A percentile compares a stretch with the other conserved stretches of the same genome.
Conservation (phyloP, 768 basidiomycete genomes). For the Sarcodon aspratus region DNA sequence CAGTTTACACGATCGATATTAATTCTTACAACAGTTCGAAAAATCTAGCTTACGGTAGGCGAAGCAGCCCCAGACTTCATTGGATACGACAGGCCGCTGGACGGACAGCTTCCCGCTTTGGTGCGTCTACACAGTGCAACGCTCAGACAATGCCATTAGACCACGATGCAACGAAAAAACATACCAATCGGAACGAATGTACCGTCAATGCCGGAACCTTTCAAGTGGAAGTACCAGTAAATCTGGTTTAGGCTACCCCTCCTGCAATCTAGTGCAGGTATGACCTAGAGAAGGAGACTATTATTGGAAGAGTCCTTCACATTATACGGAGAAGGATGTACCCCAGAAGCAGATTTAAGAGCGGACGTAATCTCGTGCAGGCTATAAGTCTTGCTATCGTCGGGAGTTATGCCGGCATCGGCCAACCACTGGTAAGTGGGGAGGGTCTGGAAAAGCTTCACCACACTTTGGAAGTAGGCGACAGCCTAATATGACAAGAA, state of each 20-base stretch:
- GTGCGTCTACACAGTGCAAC: constrained; percentile 29
- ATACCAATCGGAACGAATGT: constrained; percentile 46
- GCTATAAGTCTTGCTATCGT: constrained; percentile 42
- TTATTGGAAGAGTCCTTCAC: not conserved
- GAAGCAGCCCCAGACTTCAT: constrained; percentile 34
- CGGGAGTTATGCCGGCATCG: constrained; percentile 64
- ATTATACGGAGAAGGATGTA: constrained; percentile 9
- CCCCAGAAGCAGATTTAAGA: constrained; percentile 42
- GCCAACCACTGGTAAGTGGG: constrained; percentile 68
- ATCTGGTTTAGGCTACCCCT: constrained; percentile 28
- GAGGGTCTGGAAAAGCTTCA: constrained; percentile 50
- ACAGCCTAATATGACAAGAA: constrained; percentile 56
- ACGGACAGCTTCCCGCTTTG: constrained; percentile 37
- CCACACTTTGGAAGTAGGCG: constrained; percentile 51
- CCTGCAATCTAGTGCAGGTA: constrained; percentile 36
- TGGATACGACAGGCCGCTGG: constrained; percentile 48
- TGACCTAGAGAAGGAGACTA: constrained; percentile 13
- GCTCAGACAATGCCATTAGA: not conserved
- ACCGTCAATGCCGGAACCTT: constrained; percentile 61
- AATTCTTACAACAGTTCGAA: too few species aligned
- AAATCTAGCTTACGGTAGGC: constrained; percentile 4
- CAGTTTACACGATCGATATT: too few species aligned
- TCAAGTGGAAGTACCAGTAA: constrained; percentile 53
- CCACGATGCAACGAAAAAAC: constrained; percentile 6
- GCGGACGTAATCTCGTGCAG: constrained; percentile 42